Evolutionary conservation across 2,329 filamentous ascomycete species (phyloP).

Genomic region (Leptographium galeiforme): DNA sequence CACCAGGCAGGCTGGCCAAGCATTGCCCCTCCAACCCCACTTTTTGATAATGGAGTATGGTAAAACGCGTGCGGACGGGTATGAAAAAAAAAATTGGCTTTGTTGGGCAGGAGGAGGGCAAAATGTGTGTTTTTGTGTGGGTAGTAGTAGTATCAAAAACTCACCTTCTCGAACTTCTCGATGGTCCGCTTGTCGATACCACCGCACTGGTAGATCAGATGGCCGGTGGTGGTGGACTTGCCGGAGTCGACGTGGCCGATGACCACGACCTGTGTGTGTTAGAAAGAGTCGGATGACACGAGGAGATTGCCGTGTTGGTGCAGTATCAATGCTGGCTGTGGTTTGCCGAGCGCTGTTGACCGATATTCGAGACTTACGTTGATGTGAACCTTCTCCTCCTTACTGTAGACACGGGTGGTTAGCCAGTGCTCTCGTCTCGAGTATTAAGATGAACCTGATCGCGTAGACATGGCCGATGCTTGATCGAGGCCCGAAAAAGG

Average conservation of each 20-base stretch:
- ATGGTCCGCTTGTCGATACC: slow-evolving; percentile 99
- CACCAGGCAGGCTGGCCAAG: slow-evolving; percentile 13
- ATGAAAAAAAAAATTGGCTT: slow-evolving; percentile 14
- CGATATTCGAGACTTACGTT: slow-evolving; percentile 36
- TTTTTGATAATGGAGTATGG: slow-evolving; percentile 6
- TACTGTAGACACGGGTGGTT: slow-evolving; percentile 42
- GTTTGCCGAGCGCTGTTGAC: not conserved
- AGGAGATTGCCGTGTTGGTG: slow-evolving; percentile 23
- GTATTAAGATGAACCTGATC: not conserved
- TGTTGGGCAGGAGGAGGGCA: not conserved
- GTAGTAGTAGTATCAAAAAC: slow-evolving; percentile 17
- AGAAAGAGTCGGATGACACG: slow-evolving; percentile 6
- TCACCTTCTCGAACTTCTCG: slow-evolving; percentile 99
- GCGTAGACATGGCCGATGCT: not conserved
- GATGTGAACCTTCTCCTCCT: slow-evolving; percentile 90
- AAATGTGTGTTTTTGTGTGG: slow-evolving; percentile 8
- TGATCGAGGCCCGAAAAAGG: too few species aligned
- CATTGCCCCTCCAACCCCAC: slow-evolving; percentile 11
- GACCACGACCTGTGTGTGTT: slow-evolving; percentile 16
- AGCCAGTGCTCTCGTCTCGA: slow-evolving; percentile 5
- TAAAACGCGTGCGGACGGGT: slow-evolving; percentile 3
- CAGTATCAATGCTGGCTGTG: not conserved
- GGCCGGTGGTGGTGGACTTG: slow-evolving; percentile 89
- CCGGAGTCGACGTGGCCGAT: slow-evolving; percentile 91
- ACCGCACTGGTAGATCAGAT: slow-evolving; percentile 99